Evolutionary conservation across 1,284 basidiomycete genomes (phyloP), one percentile per base, ranked within the genome.

Genomic region (Volvariella volvacea): DNA sequence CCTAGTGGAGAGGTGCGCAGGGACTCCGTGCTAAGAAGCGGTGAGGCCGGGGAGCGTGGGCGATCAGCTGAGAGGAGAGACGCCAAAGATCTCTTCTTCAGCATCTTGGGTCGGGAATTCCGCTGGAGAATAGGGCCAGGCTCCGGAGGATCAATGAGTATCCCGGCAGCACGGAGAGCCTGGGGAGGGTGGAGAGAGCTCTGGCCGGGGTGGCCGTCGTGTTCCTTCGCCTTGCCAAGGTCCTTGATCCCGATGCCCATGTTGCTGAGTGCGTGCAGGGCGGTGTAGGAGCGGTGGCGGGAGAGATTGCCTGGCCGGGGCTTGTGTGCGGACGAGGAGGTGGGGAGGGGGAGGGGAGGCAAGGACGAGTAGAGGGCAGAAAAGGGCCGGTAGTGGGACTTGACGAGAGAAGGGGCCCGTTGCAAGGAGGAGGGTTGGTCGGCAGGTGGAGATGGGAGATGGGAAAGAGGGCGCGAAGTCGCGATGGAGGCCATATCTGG

Each of bases 61-160:
- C 41, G 34, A 36, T 54, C 44, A 36, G 54, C 41, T 38, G 49
- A 36, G 31, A 61, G 54, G 40, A 63, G 50, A 34, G 64, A 58
- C n/a, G 58, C 54, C 40, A 63, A 48, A 7, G 65, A 66, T 21
- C 57, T 54, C 47, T 65, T 66, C 55, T 56, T 64, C 38, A 65
- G 31, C 2, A 49, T 46, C 31, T 51, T 55, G 51, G 48, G 32
- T 54, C 47, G n/a, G 38, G 32, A 9, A 36, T 16, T 17, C 19
- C 20, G 16, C 15, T 31, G 17, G 37, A 33, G 3, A 43, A 15
- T 10, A 43, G 31, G 15, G 36, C 19, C 10, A 30, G 15, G 19
- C 43, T 43, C 14, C 33, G 41, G 3, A 44, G 41, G 4, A 47
- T 45, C 21, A 51, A 40, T 21, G n/a, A 37, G 31, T 46, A 42